Conservation (phyloP, 2,329 filamentous ascomycete genomes). For the Claviceps sp. region DNA sequence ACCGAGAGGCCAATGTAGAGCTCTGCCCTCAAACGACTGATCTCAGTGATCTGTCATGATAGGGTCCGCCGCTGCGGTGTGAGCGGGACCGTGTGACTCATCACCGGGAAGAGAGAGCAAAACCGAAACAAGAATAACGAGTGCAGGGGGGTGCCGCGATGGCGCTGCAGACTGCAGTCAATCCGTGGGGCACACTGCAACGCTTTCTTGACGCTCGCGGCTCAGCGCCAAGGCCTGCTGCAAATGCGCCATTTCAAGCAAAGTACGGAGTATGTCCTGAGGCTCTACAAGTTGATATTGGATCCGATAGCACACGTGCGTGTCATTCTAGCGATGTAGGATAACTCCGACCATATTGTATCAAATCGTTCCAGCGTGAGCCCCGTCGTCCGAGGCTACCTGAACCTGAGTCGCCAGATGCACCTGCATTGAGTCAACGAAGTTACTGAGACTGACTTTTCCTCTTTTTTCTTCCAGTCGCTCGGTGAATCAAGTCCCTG, state of each 20-base stretch:
- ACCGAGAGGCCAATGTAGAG: not conserved
- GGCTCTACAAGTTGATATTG: no score
- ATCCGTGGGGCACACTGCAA: slow-evolving; percentile 5
- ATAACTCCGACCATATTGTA: not conserved
- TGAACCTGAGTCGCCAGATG: not conserved
- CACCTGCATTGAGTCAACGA: not conserved
- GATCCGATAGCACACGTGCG: no score
- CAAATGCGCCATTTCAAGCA: not conserved
- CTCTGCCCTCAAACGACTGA: not conserved
- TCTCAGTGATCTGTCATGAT: slow-evolving; percentile 2
- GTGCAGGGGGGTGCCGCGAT: slow-evolving; percentile 1
- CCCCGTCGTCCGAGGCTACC: not conserved
- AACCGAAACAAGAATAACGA: slow-evolving; percentile 5
- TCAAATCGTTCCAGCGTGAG: not conserved
- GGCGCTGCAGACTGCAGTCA: slow-evolving; percentile 5
- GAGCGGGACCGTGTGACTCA: slow-evolving; percentile 14
- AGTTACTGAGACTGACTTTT: not conserved
- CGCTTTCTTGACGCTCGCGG: not conserved
- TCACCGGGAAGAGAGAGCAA: slow-evolving; percentile 4
- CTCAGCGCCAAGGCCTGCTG: not conserved
- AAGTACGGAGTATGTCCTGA: not conserved
- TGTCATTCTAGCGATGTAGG: no score
- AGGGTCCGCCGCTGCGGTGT: slow-evolving; percentile 6
- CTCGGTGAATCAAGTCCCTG: not conserved
- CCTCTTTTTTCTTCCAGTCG: not conserved